Evolutionary conservation across 2,329 filamentous ascomycete species (phyloP).

Genomic region (Trichoderma breve): DNA sequence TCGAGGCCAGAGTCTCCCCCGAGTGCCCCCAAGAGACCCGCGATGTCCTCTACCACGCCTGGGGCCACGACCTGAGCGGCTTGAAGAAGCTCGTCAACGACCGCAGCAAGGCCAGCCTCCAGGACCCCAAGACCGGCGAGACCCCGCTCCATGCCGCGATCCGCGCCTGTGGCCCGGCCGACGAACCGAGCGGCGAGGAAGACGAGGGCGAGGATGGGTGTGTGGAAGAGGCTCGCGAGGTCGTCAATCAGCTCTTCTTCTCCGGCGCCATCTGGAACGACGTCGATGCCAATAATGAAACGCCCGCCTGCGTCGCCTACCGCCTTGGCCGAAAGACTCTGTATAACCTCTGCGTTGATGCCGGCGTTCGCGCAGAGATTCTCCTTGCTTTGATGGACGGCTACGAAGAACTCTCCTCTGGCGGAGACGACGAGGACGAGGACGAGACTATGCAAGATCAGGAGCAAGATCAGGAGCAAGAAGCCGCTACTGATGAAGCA

Average conservation of each 20-base stretch:
- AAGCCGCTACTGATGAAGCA: conserved; percentile 26
- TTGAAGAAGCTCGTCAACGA: conserved; percentile 68
- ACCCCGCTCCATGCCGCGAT: conserved; percentile 89
- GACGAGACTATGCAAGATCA: conserved; percentile 42
- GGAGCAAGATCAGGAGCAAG: conserved; percentile 44
- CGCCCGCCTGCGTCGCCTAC: conserved; percentile 81
- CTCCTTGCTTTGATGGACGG: conserved; percentile 78
- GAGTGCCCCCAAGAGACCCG: conserved; percentile 51
- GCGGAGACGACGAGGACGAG: conserved; percentile 47
- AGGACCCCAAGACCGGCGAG: conserved; percentile 81
- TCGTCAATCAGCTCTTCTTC: conserved; percentile 73
- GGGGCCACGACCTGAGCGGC: conserved; percentile 60
- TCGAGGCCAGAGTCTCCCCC: conserved; percentile 52
- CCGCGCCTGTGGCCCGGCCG: conserved; percentile 61
- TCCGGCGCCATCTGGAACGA: conserved; percentile 98
- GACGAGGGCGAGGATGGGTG: conserved; percentile 39
- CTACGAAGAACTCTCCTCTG: conserved; percentile 70
- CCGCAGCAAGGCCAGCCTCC: conserved; percentile 66
- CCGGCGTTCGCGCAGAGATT: conserved; percentile 86
- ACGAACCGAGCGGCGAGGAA: conserved; percentile 25
- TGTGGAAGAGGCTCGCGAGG: conserved; percentile 62
- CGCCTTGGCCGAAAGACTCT: conserved; percentile 66
- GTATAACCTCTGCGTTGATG: conserved; percentile 82
- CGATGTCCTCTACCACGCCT: conserved; percentile 53
- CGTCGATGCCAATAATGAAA: conserved; percentile 80